Percentiles rank a stretch among this genome's conserved stretches.
Conservation (phyloP, 805 yeast genomes). For the Wickerhamiella azymoides region DNA sequence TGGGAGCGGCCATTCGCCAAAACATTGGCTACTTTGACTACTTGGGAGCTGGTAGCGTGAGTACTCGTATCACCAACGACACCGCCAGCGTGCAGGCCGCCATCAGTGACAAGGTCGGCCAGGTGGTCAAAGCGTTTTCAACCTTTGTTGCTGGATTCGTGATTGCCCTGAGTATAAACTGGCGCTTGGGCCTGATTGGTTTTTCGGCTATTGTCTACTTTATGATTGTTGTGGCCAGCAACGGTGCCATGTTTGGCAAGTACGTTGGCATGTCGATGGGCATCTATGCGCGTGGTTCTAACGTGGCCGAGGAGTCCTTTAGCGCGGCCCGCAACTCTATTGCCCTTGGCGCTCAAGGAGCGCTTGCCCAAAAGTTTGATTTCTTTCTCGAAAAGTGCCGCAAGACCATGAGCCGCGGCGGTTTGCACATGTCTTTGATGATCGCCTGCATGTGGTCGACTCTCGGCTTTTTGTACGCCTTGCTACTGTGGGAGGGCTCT, state of each 20-base stretch:
- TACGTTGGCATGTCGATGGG: conserved; percentile 9
- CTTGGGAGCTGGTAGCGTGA: conserved; percentile 28
- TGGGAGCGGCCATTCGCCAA: conserved; percentile 24
- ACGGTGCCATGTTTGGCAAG: conserved; percentile 18
- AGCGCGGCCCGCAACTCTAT: conserved; percentile 27
- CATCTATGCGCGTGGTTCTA: conserved; percentile 21
- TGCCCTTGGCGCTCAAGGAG: conserved; percentile 25
- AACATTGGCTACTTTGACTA: conserved; percentile 28
- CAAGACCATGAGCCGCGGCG: not conserved
- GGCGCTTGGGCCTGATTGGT: conserved; percentile 23
- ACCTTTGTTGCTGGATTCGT: conserved; percentile 25
- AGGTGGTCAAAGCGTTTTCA: conserved; percentile 23
- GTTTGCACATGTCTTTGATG: conserved; percentile 16
- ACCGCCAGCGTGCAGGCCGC: conserved; percentile 28
- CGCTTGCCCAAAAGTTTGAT: conserved; percentile 17
- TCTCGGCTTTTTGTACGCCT: conserved; percentile 18
- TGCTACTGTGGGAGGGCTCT: conserved; percentile 25
- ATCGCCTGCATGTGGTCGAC: conserved; percentile 19
- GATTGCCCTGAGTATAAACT: conserved; percentile 22
- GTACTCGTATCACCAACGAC: conserved; percentile 27
- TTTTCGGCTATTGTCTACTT: conserved; percentile 22
- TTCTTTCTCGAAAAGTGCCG: conserved; percentile 13
- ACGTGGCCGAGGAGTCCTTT: conserved; percentile 27
- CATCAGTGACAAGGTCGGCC: conserved; percentile 26
- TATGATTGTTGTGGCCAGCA: conserved; percentile 15